A percentile compares a stretch with the other conserved stretches of the same genome.
Evolutionary conservation across 495 filamentous ascomycete species (phyloP).

Genomic region (Aspergillus bridgeri): DNA sequence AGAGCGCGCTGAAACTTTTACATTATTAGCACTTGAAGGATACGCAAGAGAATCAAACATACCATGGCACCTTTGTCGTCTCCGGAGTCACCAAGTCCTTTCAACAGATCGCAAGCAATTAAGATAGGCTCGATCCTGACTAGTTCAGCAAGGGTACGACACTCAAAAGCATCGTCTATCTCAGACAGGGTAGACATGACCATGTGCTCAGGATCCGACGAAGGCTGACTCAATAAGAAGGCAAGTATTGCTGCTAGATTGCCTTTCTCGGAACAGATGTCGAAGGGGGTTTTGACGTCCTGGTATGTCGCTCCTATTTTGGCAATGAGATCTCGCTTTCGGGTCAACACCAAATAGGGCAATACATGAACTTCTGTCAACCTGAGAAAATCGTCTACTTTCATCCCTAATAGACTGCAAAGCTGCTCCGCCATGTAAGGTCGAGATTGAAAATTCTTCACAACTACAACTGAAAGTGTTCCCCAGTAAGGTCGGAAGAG

Average conservation of each 20-base stretch:
- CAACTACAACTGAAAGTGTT: slow-evolving; percentile 70
- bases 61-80: slow-evolving; percentile 58
- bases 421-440: slow-evolving; percentile 80
- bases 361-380: slow-evolving; percentile 76
- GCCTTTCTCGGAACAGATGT: slow-evolving; percentile 57
- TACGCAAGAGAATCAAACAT: slow-evolving; percentile 13
- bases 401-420: slow-evolving; percentile 72
- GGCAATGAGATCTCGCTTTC: slow-evolving; percentile 72
- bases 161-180: slow-evolving; percentile 64
- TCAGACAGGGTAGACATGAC: slow-evolving; percentile 64
- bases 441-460: slow-evolving; percentile 72
- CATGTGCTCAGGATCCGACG: slow-evolving; percentile 59
- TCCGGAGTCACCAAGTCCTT: slow-evolving; percentile 67
- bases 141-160: slow-evolving; percentile 61
- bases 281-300: slow-evolving; percentile 53
- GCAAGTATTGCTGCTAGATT: slow-evolving; percentile 80
- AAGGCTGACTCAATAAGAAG: slow-evolving; percentile 70
- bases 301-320: slow-evolving; percentile 73
- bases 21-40: slow-evolving; percentile 30
- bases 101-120: slow-evolving; percentile 79
- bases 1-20: slow-evolving; percentile 59
- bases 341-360: slow-evolving; percentile 77
- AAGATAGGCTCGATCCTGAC: slow-evolving; percentile 71
- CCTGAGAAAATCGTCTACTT: slow-evolving; percentile 67
- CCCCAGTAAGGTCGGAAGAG: slow-evolving; percentile 85